Evolutionary conservation across 345 rosid genomes (phyloP).

Genomic region (Citrus sinensis): DVS_A1.0 CM039167.1:5212001-5212500

Average conservation of each 20-base stretch:
- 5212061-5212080: background rate
- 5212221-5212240: background rate
- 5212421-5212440: background rate
- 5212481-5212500: background rate
- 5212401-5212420: background rate
- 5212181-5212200: background rate
- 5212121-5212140: background rate
- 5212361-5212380: background rate
- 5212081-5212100: background rate
- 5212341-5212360: too few relatives aligned
- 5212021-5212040: too few relatives aligned
- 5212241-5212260: background rate
- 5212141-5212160: constrained; percentile 6
- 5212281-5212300: background rate
- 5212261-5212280: too few relatives aligned
- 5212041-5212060: too few relatives aligned
- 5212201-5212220: background rate
- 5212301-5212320: background rate
- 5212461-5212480: background rate
- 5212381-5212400: background rate
- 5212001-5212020: too few relatives aligned
- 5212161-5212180: background rate
- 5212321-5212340: background rate
- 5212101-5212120: background rate
- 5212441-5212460: background rate